Conservation (phyloP, 768 basidiomycete species). For the Mycena metata region DNA sequence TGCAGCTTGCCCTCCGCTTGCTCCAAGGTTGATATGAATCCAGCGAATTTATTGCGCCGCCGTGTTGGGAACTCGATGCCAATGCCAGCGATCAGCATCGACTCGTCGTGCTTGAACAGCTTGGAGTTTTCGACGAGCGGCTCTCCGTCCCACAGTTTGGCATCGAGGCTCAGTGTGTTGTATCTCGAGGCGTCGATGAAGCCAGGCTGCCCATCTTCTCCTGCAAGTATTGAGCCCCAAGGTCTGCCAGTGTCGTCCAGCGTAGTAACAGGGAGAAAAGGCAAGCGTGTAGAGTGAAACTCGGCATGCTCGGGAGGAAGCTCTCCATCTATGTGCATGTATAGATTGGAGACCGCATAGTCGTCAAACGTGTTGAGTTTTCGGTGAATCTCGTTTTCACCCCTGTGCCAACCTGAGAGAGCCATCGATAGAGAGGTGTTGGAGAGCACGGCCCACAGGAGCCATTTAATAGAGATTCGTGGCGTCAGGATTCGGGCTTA, state of each 20-base stretch:
- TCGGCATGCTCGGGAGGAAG: conserved; percentile 63
- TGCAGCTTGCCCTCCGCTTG: conserved; percentile 45
- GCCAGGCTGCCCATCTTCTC: conserved; percentile 58
- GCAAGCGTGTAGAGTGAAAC: conserved; percentile 63
- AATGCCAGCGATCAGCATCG: conserved; percentile 65
- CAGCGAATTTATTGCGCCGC: conserved; percentile 74
- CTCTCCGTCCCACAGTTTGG: conserved; percentile 66
- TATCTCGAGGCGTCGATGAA: conserved; percentile 57
- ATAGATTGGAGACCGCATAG: conserved; percentile 51
- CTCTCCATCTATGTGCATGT: conserved; percentile 57
- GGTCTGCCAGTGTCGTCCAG: conserved; percentile 65
- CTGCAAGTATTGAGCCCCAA: conserved; percentile 71
- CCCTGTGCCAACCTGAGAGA: conserved; percentile 63
- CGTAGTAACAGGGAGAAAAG: conserved; percentile 70
- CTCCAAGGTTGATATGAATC: conserved; percentile 53
- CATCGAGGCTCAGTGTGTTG: conserved; percentile 55
- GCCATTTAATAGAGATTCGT: conserved; percentile 13
- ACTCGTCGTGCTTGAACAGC: conserved; percentile 36
- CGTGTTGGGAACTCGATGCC: conserved; percentile 71
- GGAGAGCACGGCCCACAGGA: neutral
- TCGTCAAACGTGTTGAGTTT: conserved; percentile 59
- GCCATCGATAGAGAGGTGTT: conserved; percentile 35
- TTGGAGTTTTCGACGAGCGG: conserved; percentile 59
- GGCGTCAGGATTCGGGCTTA: conserved; percentile 11
- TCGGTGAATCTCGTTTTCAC: conserved; percentile 64